Evolutionary conservation across 257 asterid genomes (phyloP).

Genomic region (Jasminum sambac): DNA sequence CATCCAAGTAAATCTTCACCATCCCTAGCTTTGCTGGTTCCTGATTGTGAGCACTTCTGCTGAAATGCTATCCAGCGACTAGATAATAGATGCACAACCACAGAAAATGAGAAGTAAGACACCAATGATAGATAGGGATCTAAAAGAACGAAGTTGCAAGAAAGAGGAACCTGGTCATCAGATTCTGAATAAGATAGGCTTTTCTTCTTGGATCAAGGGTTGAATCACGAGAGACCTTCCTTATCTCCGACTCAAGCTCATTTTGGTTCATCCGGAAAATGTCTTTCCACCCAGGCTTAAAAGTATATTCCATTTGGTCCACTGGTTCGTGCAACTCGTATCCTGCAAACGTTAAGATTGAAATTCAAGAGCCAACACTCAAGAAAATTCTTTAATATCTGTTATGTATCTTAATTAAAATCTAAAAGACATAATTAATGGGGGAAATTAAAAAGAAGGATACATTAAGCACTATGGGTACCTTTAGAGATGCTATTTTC

Average conservation of each 20-base stretch:
- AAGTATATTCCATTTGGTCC: slow-evolving; percentile 70
- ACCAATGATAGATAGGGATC: slow-evolving; percentile 6
- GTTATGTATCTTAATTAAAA: slow-evolving; percentile 18
- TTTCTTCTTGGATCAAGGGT: slow-evolving; percentile 97
- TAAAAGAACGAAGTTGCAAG: slow-evolving; percentile 12
- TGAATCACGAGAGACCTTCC: slow-evolving; percentile 91
- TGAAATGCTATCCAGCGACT: slow-evolving; percentile 98
- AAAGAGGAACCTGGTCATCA: slow-evolving; percentile 79
- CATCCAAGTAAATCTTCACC: slow-evolving; percentile 62
- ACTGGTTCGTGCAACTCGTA: slow-evolving; percentile 60
- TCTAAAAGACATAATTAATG: not conserved
- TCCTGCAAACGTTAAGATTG: slow-evolving; percentile 38
- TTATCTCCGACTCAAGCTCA: slow-evolving; percentile 96
- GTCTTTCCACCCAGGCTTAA: slow-evolving; percentile 99
- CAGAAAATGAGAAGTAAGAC: slow-evolving; percentile 21
- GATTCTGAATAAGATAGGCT: slow-evolving; percentile 90
- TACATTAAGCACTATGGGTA: slow-evolving; percentile 25
- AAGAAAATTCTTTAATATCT: not conserved
- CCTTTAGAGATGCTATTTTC: slow-evolving; percentile 55
- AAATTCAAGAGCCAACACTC: slow-evolving; percentile 19
- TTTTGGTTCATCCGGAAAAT: slow-evolving; percentile 96
- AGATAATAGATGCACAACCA: slow-evolving; percentile 30
- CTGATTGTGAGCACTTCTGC: slow-evolving; percentile 73
- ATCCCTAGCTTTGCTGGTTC: slow-evolving; percentile 46
- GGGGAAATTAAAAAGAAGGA: slow-evolving; percentile 3